phyloP scores from a whole-genome alignment of 140 eudicot species.

The Bidens hawaiensis region DNA sequence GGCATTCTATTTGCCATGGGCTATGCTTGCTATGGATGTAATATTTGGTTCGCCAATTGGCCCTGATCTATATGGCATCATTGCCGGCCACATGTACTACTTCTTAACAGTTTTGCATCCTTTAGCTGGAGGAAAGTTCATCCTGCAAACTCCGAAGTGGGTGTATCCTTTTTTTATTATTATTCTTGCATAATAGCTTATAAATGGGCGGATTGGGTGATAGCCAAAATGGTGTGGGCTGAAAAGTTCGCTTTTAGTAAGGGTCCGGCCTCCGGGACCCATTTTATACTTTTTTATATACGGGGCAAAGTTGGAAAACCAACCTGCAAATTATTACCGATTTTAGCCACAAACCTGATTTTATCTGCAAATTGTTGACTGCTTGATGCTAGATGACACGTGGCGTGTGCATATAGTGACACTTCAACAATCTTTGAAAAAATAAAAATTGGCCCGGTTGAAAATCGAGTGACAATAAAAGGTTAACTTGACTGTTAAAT shows the following conservation, averaged over 20 bases:
- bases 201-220: background rate
- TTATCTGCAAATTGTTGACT: background rate
- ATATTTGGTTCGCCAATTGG: constrained; percentile 74
- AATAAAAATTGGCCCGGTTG: background rate
- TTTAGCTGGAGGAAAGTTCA: constrained; percentile 69
- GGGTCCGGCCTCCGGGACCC: background rate
- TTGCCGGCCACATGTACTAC: constrained; percentile 83
- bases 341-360: background rate
- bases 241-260: background rate
- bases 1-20: constrained; percentile 96
- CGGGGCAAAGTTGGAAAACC: background rate
- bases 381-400: background rate
- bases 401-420: background rate
- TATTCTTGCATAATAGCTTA: background rate
- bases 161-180: constrained; percentile 82
- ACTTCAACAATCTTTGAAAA: background rate
- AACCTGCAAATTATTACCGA: background rate
- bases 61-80: constrained; percentile 80
- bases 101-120: constrained; percentile 92
- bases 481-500: background rate
- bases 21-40: constrained; percentile 90
- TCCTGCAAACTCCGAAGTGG: constrained; percentile 73
- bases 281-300: background rate
- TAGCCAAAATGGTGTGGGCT: background rate
- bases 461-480: background rate